These are phyloP conservation scores for Penicillium cinerascens DNA, from an alignment of 495 filamentous ascomycete species.

Conservation along the genomic window DNA sequence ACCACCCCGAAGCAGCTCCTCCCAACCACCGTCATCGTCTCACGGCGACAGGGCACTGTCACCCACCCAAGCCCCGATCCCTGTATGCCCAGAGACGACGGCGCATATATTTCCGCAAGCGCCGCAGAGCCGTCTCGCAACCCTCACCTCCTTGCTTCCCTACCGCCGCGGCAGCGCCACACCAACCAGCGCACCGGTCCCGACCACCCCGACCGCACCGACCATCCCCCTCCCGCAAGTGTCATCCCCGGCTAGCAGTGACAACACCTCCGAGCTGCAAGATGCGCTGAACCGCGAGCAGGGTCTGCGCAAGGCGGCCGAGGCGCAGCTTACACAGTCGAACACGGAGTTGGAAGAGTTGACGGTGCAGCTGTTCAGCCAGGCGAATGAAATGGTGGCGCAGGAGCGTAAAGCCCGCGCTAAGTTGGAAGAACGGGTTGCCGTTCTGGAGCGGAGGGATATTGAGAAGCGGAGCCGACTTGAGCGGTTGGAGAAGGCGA, in stretches of 20 bases:
- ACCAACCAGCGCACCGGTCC: constrained; percentile 26
- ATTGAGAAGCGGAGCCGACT: constrained; percentile 65
- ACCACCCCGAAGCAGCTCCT: constrained; percentile 27
- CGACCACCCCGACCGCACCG: constrained; percentile 27
- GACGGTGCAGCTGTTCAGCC: constrained; percentile 78
- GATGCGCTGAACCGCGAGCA: constrained; percentile 70
- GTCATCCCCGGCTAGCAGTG: constrained; percentile 22
- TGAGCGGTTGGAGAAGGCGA: constrained; percentile 72
- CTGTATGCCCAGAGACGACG: constrained; percentile 31
- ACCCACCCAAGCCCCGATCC: constrained; percentile 13
- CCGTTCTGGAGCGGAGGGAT: constrained; percentile 65
- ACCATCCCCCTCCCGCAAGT: constrained; percentile 16
- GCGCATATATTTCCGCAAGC: constrained; percentile 36
- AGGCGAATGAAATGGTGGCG: constrained; percentile 98
- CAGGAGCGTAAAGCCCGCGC: constrained; percentile 77
- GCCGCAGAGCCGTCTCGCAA: constrained; percentile 42
- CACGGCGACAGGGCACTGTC: constrained; percentile 21
- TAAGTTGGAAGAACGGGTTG: constrained; percentile 71
- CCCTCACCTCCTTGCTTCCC: constrained; percentile 65
- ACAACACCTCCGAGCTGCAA: constrained; percentile 56
- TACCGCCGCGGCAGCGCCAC: constrained; percentile 51
- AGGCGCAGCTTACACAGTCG: constrained; percentile 66
- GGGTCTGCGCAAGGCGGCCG: constrained; percentile 66
- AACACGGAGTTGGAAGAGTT: constrained; percentile 86
- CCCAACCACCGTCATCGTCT: constrained; percentile 33